Base-by-base conservation (phyloP, 768 basidiomycete genomes). In the Trametes villosa region DNA sequence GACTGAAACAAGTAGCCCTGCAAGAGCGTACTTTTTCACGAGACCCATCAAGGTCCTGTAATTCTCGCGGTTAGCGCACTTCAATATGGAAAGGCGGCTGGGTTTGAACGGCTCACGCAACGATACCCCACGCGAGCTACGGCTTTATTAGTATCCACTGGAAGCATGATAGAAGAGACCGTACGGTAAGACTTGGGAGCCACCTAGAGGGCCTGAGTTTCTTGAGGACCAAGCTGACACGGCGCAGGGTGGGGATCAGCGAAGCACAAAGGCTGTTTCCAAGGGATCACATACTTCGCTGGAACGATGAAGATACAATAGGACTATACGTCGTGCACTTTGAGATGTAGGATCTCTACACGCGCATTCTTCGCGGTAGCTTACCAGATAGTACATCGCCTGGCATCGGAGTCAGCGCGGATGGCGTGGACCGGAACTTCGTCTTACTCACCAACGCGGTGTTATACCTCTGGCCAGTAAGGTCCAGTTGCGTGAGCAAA, bases 371-470 rank as follows among this genome's bases (percentile, higher is more conserved):
- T 24, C 36, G 7, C n/a, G n/a, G 9, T 30, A 7, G 69, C 85
- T 48, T 67, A 88, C 87, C 42, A 89, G 81, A 69, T 88, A 88
- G 67, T 80, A 89, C 81, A 86, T 84, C 0, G 86, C 87, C 86
- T 88, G 34, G 27, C 11, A 53, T n/a, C n/a, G n/a, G 8, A 9
- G 4, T 15, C n/a, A 24, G 18, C 20, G 3, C 1, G 2, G 7
- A 2, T 7, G 26, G 9, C 5, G 15, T 2, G 6, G 24, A 7
- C 12, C 6, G n/a, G n/a, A 9, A 1, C 0, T 9, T 9, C 15
- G 27, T 17, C 7, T 4, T 11, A 12, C 11, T 30, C 33, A 87
- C 87, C 68, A 89, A 70, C 0, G 86, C 85, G 31, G 87, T 82
- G 62, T 88, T 88, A 59, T 86, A 91, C 62, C 81, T 73, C 64